Evolutionary conservation across 108 stramenopile genomes (phyloP).

Genomic region (Craspedostauros australis): DNA sequence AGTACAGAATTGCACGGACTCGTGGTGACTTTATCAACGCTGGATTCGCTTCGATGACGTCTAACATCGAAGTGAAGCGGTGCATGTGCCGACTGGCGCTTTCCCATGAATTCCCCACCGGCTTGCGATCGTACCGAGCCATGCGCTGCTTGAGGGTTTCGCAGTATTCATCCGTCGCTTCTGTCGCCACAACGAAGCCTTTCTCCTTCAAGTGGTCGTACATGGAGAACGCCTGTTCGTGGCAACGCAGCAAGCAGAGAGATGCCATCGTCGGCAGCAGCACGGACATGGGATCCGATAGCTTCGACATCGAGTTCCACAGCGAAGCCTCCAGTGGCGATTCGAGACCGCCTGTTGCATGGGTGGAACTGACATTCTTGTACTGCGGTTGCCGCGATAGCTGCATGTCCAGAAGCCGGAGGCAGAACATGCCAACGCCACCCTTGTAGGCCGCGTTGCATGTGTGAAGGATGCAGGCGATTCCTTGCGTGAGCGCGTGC

Average conservation of each 20-base stretch:
- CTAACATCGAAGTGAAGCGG: neutral
- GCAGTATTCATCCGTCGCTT: constrained; percentile 5
- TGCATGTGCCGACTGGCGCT: constrained; percentile 12
- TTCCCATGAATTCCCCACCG: constrained; percentile 19
- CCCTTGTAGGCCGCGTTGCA: constrained; percentile 56
- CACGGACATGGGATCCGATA: constrained; percentile 1
- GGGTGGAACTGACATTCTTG: neutral
- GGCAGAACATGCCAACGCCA: constrained; percentile 46
- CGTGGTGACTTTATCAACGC: neutral
- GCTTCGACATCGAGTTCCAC: constrained; percentile 1
- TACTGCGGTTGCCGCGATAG: too few species aligned
- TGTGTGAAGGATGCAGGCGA: too few species aligned
- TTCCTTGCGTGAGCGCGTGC: too few species aligned
- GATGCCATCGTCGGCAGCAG: constrained; percentile 35
- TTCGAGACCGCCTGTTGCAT: constrained; percentile 3
- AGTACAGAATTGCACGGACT: neutral
- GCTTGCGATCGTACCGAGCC: constrained; percentile 6
- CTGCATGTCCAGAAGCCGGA: constrained; percentile 21
- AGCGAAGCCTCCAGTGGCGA: too few species aligned
- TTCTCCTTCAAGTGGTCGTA: neutral
- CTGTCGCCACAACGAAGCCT: neutral
- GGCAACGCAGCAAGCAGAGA: constrained; percentile 40
- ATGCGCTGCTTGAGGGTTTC: neutral
- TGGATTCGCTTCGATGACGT: neutral
- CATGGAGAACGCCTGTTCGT: constrained; percentile 16